Conservation (phyloP, 2,329 filamentous ascomycete species). For the Periconia macrospinosa region DNA sequence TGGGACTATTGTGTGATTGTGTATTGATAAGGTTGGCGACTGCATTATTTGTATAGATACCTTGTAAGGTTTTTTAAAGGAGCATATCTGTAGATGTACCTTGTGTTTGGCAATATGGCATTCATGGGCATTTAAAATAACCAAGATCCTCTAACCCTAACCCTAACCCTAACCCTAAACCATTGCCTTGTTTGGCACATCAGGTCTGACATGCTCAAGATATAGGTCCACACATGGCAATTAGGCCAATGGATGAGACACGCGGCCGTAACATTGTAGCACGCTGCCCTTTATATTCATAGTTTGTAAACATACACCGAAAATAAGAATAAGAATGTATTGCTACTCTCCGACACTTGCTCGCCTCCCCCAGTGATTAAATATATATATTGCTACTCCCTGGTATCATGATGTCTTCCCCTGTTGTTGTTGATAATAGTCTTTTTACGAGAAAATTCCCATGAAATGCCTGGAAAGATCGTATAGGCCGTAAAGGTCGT, state of each 20-base stretch:
- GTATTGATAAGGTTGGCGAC: constrained; percentile 7
- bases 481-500: constrained; percentile 17
- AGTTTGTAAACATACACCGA: neutral
- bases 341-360: constrained; percentile 3
- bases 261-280: neutral
- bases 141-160: no score
- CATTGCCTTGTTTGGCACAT: no score
- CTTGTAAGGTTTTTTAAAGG: constrained; percentile 3
- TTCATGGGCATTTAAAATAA: neutral
- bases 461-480: constrained; percentile 4
- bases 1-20: constrained; percentile 1
- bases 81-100: constrained; percentile 3
- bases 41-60: constrained; percentile 8
- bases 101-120: neutral
- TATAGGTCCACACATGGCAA: no score
- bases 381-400: neutral
- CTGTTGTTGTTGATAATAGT: neutral
- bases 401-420: neutral
- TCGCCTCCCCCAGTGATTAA: neutral
- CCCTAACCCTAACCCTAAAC: no score
- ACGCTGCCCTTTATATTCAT: neutral
- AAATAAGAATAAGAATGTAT: neutral
- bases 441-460: constrained; percentile 8
- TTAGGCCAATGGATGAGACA: neutral
- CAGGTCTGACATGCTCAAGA: no score